These are phyloP conservation scores for Cytauxzoon felis DNA, from an alignment of 169 alveolate genomes.

Conservation along the genomic window DNA sequence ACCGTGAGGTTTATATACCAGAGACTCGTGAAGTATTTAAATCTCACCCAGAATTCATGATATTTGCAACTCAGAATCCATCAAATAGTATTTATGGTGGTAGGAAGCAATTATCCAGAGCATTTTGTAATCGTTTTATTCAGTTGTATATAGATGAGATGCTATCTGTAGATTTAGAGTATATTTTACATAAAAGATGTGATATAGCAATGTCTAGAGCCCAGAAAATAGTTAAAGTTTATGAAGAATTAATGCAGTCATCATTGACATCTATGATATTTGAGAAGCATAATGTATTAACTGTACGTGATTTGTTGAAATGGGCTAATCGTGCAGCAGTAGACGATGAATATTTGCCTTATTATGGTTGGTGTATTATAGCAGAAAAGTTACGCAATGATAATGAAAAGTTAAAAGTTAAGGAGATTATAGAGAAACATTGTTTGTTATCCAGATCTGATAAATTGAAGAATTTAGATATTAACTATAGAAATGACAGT, in stretches of 20 bases:
- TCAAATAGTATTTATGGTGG: conserved; percentile 97
- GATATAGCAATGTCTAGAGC: conserved; percentile 89
- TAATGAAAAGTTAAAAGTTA: conserved; percentile 82
- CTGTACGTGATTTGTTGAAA: conserved; percentile 97
- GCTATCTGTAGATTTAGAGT: conserved; percentile 86
- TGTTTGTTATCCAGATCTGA: conserved; percentile 41
- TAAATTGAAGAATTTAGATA: conserved; percentile 23
- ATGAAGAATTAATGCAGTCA: conserved; percentile 80
- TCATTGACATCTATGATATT: conserved; percentile 52
- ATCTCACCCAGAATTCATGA: conserved; percentile 96
- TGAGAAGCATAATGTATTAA: conserved; percentile 68
- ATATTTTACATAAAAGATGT: conserved; percentile 91
- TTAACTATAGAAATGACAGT: conserved; percentile 63
- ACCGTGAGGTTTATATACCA: conserved; percentile 94
- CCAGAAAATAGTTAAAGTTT: conserved; percentile 88
- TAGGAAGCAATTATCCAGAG: conserved; percentile 95
- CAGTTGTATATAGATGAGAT: conserved; percentile 91
- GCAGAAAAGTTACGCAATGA: conserved; percentile 91
- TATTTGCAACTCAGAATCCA: conserved; percentile 99
- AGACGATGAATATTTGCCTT: conserved; percentile 77
- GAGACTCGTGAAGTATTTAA: conserved; percentile 92
- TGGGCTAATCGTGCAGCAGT: conserved; percentile 93
- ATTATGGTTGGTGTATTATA: conserved; percentile 88
- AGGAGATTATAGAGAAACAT: conserved; percentile 57
- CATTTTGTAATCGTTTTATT: conserved; percentile 96